phyloP scores from a whole-genome alignment of 257 asterid species.

The Avicennia marina region DNA sequence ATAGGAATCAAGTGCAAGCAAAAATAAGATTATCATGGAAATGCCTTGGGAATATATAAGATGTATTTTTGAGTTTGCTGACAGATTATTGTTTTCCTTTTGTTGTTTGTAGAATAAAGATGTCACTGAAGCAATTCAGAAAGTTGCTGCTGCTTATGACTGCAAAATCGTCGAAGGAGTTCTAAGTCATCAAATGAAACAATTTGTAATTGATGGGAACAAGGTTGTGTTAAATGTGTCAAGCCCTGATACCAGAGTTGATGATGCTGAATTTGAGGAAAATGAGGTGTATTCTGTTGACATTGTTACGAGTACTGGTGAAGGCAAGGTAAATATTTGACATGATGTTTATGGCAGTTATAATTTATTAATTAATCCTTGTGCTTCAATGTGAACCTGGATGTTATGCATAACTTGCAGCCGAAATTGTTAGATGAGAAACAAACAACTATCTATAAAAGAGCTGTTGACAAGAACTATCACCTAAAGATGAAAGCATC shows the following conservation, averaged over 20 bases:
- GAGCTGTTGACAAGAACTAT: slow-evolving; percentile 89
- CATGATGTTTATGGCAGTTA: background rate
- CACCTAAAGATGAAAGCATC: slow-evolving; percentile 92
- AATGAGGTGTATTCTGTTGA: slow-evolving; percentile 85
- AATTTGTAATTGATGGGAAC: slow-evolving; percentile 90
- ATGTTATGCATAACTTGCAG: slow-evolving; percentile 28
- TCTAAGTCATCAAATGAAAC: slow-evolving; percentile 92
- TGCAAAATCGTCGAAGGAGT: slow-evolving; percentile 97
- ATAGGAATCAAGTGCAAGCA: background rate
- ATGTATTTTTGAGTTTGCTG: background rate
- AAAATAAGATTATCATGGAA: background rate
- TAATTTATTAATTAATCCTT: background rate
- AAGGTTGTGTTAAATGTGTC: slow-evolving; percentile 77
- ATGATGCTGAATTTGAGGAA: slow-evolving; percentile 93
- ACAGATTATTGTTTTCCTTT: background rate
- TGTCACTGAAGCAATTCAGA: slow-evolving; percentile 76
- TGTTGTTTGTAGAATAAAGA: slow-evolving; percentile 54
- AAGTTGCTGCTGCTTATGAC: slow-evolving; percentile 93
- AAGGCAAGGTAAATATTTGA: slow-evolving; percentile 65
- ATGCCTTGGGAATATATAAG: background rate
- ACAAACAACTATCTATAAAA: slow-evolving; percentile 86
- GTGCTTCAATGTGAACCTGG: background rate
- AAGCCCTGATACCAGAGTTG: slow-evolving; percentile 79
- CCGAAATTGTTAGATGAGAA: slow-evolving; percentile 88
- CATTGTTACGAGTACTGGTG: slow-evolving; percentile 90